Evolutionary conservation across 768 basidiomycete genomes (phyloP), one percentile per base, ranked within the genome.

Genomic region (Boletus sensibilis): DNA sequence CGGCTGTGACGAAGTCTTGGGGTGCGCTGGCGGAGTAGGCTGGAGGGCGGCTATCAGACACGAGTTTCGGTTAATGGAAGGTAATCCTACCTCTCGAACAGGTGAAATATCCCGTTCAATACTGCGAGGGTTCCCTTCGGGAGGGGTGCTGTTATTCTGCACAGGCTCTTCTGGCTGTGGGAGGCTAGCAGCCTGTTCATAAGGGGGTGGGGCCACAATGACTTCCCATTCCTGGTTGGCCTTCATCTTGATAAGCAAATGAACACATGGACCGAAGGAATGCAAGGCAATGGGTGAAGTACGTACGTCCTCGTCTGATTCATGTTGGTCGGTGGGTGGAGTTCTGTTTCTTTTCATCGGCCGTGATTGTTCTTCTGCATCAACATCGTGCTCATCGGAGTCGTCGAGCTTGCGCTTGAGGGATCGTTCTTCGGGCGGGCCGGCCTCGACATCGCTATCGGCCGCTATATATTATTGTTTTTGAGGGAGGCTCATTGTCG

Each of bases 311-410:
- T 62, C 73, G 53, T 67, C 69, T 25, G 63, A 59, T 16, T 62
- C 53, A 14, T 62, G 66, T 37, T 60, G 61, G 53, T 75, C 71
- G 12, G 61, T 49, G 18, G 78, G 74, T n/a, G 78, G 78, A 35
- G 79, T 80, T 66, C 63, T 76, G 66, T 71, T 79, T 57, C 77
- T 58, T 38, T 72, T 72, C 64, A 71, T 56, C 46, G 71, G 69
- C 1, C 54, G 68, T 7, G 58, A 56, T 33, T 59, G 61, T 18
- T 58, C 64, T 52, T 68, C 77, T 59, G 70, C 39, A 71, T 77
- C 71, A 4, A 48, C 27, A 40, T 64, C 68, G 21, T 56, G 39
- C 25, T 50, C 62, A 42, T 70, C 68, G 9, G 70, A 47, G 23
- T 69, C 61, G 33, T 62, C 67, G 31, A 72, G 64, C 56, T 72